A percentile compares a stretch with the other conserved stretches of the same genome.
Evolutionary conservation across 2,329 filamentous ascomycete species (phyloP).

Genomic region (Diaporthe citrichinensis): DNA sequence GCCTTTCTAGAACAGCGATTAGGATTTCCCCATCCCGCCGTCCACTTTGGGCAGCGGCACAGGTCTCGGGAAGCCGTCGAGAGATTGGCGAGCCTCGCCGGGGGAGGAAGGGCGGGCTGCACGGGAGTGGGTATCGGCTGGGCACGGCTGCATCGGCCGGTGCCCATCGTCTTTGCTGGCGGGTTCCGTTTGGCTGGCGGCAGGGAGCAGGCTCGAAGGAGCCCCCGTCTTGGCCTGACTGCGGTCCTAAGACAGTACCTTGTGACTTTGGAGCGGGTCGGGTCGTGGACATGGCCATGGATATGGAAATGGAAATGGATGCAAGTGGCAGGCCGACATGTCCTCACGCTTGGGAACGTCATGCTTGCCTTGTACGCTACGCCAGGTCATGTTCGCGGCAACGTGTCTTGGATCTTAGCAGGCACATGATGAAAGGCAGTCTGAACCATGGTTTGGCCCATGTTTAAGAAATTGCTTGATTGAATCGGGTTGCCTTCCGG

Average conservation of each 20-base stretch:
- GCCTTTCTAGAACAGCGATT: neutral
- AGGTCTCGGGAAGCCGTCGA: slow-evolving; percentile 19
- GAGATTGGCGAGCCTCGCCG: slow-evolving; percentile 25
- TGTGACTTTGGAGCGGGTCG: slow-evolving; percentile 14
- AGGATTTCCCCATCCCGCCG: neutral
- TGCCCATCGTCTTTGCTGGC: slow-evolving; percentile 33
- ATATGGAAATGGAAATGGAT: no score
- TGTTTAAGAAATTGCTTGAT: neutral
- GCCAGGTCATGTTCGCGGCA: neutral
- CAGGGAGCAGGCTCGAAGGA: neutral
- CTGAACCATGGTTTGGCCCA: neutral
- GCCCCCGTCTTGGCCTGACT: neutral
- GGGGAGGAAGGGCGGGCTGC: slow-evolving; percentile 2
- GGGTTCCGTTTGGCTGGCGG: slow-evolving; percentile 26
- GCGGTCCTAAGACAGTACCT: neutral
- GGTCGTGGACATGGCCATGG: neutral
- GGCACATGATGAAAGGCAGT: neutral
- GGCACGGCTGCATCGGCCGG: slow-evolving; percentile 21
- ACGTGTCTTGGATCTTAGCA: neutral
- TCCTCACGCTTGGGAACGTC: neutral
- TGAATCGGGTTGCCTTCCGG: neutral
- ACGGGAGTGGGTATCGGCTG: slow-evolving; percentile 26
- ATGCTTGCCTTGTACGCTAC: neutral
- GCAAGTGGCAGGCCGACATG: neutral
- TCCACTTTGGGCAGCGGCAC: slow-evolving; percentile 9